Evolutionary conservation across 169 alveolate species (phyloP).

Genomic region (Ichthyophthirius multifiliis): DNA sequence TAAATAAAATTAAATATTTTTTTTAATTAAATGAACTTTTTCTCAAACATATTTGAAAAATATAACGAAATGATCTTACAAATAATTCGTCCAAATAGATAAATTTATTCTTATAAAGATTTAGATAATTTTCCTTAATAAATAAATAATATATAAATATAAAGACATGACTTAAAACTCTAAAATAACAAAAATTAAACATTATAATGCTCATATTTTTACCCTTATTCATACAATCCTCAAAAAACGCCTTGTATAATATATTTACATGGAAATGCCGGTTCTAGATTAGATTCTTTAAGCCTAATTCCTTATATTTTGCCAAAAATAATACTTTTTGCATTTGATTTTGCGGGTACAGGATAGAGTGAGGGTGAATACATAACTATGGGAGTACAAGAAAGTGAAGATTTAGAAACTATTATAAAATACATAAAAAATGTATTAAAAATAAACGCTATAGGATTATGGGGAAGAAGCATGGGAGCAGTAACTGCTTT

Average conservation of each 20-base stretch:
- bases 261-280: constrained; percentile 27
- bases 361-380: constrained; percentile 82
- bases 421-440: constrained; percentile 51
- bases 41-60: too few species aligned
- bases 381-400: constrained; percentile 77
- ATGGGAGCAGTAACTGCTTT: constrained; percentile 1
- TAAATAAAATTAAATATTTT: too few species aligned
- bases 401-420: constrained; percentile 62
- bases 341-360: constrained; percentile 82
- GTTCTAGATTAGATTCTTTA: constrained; percentile 29
- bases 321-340: constrained; percentile 35
- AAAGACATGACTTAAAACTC: neutral
- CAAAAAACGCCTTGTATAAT: neutral
- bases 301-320: neutral
- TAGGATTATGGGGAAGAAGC: constrained; percentile 76
- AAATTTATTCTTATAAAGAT: neutral
- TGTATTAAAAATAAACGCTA: constrained; percentile 33
- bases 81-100: neutral
- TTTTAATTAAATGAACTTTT: too few species aligned
- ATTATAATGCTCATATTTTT: neutral
- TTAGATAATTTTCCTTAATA: neutral
- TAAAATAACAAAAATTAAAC: neutral
- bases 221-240: neutral
- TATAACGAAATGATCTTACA: too few species aligned
- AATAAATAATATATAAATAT: neutral